Evolutionary conservation across 257 asterid species (phyloP).

Genomic region (Plantago elongata): DNA sequence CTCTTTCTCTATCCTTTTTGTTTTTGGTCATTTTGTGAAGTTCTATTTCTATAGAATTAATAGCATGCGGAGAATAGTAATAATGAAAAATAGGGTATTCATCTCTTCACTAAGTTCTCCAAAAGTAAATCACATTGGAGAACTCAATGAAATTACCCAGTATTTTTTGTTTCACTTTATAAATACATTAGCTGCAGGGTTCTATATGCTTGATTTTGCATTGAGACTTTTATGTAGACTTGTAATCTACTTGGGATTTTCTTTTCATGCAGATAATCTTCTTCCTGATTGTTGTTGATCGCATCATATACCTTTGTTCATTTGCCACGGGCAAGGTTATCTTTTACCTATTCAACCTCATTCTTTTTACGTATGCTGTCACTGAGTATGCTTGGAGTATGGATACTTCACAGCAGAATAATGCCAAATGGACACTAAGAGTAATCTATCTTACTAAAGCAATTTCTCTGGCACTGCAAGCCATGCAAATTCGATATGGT

Average conservation of each 20-base stretch:
- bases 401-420: slow-evolving; percentile 62
- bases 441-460: slow-evolving; percentile 87
- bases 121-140: slow-evolving; percentile 2
- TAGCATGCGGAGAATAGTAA: not conserved
- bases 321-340: slow-evolving; percentile 87
- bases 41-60: not conserved
- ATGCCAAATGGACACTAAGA: slow-evolving; percentile 91
- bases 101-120: not conserved
- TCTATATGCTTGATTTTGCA: not conserved
- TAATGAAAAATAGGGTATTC: not conserved
- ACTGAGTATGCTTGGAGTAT: slow-evolving; percentile 83
- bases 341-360: slow-evolving; percentile 72
- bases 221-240: slow-evolving; percentile 8
- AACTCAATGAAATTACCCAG: not conserved
- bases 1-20: slow-evolving; percentile 9
- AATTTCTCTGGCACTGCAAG: slow-evolving; percentile 83
- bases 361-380: slow-evolving; percentile 77
- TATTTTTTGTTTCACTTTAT: not conserved
- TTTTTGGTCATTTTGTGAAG: slow-evolving; percentile 6
- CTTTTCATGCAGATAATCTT: slow-evolving; percentile 71
- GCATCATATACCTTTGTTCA: slow-evolving; percentile 90
- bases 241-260: slow-evolving; percentile 23
- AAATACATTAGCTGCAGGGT: not conserved
- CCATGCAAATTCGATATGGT: slow-evolving; percentile 91
- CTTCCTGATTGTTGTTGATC: slow-evolving; percentile 96